Percentiles rank a stretch among this genome's conserved stretches.
phyloP scores from a whole-genome alignment of 2,329 filamentous ascomycete species.

The Leptographium radiaticola region DNA sequence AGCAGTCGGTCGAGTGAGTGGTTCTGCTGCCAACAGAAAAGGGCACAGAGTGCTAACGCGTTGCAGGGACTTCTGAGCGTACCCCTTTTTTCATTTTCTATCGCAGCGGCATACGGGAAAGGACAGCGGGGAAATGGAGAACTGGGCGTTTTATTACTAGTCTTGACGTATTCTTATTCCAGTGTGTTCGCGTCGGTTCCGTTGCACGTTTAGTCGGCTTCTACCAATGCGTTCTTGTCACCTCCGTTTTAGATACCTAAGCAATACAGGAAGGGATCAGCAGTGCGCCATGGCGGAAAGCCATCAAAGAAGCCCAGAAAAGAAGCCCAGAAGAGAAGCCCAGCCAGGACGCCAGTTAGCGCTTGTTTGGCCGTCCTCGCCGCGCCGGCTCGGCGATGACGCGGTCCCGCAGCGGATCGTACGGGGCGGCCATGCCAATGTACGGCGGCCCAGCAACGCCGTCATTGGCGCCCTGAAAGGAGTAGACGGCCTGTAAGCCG shows the following conservation, averaged over 20 bases:
- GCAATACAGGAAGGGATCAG: no score
- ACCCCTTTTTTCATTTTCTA: neutral
- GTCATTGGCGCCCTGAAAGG: constrained; percentile 28
- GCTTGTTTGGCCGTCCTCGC: constrained; percentile 1
- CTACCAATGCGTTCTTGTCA: neutral
- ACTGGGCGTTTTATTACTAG: neutral
- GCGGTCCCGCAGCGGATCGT: constrained; percentile 38
- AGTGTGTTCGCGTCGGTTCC: no score
- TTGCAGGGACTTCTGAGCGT: constrained; percentile 5
- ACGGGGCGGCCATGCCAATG: constrained; percentile 42
- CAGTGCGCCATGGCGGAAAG: no score
- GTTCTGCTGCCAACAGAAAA: no score
- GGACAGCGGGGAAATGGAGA: neutral
- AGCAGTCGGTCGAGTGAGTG: constrained; percentile 49
- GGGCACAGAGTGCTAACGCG: constrained; percentile 4
- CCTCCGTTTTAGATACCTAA: no score
- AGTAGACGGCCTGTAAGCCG: constrained; percentile 32
- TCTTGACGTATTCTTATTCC: neutral
- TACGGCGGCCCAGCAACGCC: constrained; percentile 22
- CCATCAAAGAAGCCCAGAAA: no score
- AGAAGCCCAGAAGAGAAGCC: no score
- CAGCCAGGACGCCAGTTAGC: neutral
- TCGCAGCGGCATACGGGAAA: neutral
- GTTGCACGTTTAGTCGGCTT: no score
- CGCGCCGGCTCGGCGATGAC: constrained; percentile 14